Evolutionary conservation across 495 filamentous ascomycete species (phyloP), one percentile per base, ranked within the genome.

Genomic region (Aspergillus steynii): DNA sequence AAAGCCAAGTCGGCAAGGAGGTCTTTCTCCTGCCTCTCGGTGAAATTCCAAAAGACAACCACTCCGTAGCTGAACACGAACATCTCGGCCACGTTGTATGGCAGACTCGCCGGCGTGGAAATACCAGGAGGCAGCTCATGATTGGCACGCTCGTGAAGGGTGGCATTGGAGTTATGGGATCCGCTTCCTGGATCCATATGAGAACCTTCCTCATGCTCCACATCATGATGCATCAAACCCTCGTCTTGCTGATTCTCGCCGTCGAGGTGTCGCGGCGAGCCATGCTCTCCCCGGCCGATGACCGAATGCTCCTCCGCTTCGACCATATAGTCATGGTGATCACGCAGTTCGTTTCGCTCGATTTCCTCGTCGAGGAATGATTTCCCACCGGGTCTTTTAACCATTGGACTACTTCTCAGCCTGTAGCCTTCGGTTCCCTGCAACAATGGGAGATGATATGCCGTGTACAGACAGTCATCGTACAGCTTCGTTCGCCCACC

Each of bases 21-120:
- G 70, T 97, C 94, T 72, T 96, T 98, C 70, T 99, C 95, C 73
- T 98, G 95, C 52, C 85, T 83, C 70, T 96, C 92, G 15, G 93
- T 92, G 68, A 98, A 95, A 71, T 98, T 98, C 95, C 95, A 99
- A 71, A 98, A 97, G 15, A 99, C 95, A 0, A 93, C 94, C 1
- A 99, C 96, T 9, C 95, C 95, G 72, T 99, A 99, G 27, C 89
- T 93, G 74, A 97, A 98, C 58, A 98, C 89, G 70, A 97, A 98
- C 90, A 99, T 93, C 74, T 99, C 95, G 28, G 90, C 96, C 65
- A 97, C 94, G 65, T 93, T 84, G 10, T 88, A 84, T 9, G 83
- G 74, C 29, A 90, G 79, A 29, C 84, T 80, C 3, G 80, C 78
- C 66, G 64, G 68, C 45, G 66, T 29, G 14, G 67, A 57, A 8